A percentile compares a stretch with the other conserved stretches of the same genome.
Conservation (phyloP, 2,329 filamentous ascomycete genomes). For the Aphanocladium album region DNA sequence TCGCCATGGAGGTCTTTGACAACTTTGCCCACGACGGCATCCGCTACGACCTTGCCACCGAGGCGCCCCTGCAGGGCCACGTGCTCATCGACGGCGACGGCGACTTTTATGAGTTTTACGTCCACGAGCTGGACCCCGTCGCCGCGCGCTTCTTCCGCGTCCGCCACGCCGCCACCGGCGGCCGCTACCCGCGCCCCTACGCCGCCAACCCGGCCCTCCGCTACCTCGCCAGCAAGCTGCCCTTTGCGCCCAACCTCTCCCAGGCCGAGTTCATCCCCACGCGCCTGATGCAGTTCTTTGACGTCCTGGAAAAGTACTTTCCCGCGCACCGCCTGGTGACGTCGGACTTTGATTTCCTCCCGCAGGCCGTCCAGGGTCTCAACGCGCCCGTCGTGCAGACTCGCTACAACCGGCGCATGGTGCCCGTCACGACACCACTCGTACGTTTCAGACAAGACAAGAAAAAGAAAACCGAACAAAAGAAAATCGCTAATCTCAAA, state of each 20-base stretch:
- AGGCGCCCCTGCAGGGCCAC: conserved; percentile 78
- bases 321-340: conserved; percentile 83
- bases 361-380: conserved; percentile 74
- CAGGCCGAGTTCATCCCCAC: conserved; percentile 91
- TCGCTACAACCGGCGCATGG: conserved; percentile 77
- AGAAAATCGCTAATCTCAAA: conserved; percentile 7
- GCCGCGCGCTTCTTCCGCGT: conserved; percentile 78
- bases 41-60: conserved; percentile 79
- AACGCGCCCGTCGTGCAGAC: conserved; percentile 97
- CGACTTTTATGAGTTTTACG: conserved; percentile 95
- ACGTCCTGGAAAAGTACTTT: conserved; percentile 81
- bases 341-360: conserved; percentile 84
- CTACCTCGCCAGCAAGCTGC: conserved; percentile 57
- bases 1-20: conserved; percentile 96
- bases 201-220: conserved; percentile 50
- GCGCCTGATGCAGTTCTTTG: conserved; percentile 93
- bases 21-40: conserved; percentile 96
- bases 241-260: conserved; percentile 71
- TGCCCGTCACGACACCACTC: conserved; percentile 84
- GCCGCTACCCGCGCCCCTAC: conserved; percentile 60
- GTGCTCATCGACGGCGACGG: conserved; percentile 80
- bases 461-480: too few relatives aligned
- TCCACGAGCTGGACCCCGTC: conserved; percentile 71
- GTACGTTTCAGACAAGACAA: too few relatives aligned
- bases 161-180: conserved; percentile 68